Conservation (phyloP, 148 eudicot species). For the Silene uniflora region DNA sequence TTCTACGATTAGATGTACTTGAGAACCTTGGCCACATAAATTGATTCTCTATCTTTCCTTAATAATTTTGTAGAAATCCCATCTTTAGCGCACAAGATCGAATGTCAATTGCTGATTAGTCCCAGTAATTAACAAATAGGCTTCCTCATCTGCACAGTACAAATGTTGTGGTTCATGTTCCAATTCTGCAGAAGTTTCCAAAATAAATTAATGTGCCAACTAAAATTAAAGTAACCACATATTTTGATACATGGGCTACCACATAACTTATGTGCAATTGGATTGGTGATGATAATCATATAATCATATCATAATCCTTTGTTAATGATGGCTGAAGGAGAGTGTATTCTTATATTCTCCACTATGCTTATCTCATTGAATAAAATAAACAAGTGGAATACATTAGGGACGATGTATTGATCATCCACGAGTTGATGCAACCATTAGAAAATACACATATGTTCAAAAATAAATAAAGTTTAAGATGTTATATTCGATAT, state of each 20-base stretch:
- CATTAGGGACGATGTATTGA: no score
- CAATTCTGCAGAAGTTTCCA: slow-evolving; percentile 2
- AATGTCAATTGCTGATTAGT: slow-evolving; percentile 20
- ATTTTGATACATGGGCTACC: background rate
- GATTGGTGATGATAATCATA: slow-evolving; percentile 15
- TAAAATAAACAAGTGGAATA: background rate
- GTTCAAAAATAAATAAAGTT: no score
- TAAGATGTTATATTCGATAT: no score
- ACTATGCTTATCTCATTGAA: slow-evolving; percentile 12
- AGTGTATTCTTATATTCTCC: slow-evolving; percentile 18
- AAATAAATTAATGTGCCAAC: slow-evolving; percentile 14
- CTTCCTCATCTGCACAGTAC: background rate
- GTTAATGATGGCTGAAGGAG: slow-evolving; percentile 13
- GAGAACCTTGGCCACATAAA: slow-evolving; percentile 21
- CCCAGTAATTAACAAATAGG: background rate
- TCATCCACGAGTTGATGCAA: no score
- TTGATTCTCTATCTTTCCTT: slow-evolving; percentile 3
- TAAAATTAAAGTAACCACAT: slow-evolving; percentile 11
- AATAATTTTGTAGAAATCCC: background rate
- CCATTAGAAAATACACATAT: no score
- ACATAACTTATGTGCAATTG: slow-evolving; percentile 1
- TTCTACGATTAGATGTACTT: slow-evolving; percentile 10
- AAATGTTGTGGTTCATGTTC: slow-evolving; percentile 4
- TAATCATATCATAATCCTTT: slow-evolving; percentile 5
- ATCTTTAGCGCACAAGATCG: background rate